These are phyloP conservation scores for Golubevia pallescens DNA, from an alignment of 1,284 basidiomycete species.

Conservation along the genomic window DNA sequence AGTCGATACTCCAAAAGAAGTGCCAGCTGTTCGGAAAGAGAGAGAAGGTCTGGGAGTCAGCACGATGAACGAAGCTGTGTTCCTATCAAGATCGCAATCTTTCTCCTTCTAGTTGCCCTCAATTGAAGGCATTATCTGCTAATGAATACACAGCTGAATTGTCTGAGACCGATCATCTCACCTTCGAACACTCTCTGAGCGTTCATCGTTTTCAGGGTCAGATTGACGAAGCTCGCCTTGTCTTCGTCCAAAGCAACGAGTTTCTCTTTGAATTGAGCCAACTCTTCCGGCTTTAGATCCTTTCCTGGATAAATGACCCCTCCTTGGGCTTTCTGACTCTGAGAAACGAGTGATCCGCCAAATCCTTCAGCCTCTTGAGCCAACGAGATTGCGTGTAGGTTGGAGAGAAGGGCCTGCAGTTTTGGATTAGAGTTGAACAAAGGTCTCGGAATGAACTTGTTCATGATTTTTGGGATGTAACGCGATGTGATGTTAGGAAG, in stretches of 20 bases:
- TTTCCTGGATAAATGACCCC: not conserved
- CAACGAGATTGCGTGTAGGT: not conserved
- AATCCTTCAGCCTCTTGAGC: not conserved
- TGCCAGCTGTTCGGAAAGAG: no score
- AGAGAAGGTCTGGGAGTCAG: no score
- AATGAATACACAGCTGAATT: no score
- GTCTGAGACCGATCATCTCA: not conserved
- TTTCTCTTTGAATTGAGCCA: not conserved
- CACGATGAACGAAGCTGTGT: no score
- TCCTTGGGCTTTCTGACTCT: not conserved
- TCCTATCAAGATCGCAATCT: no score
- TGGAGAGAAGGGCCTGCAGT: not conserved
- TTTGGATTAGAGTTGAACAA: not conserved
- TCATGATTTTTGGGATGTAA: not conserved
- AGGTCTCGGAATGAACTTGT: not conserved
- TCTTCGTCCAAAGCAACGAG: not conserved
- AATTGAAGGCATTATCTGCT: no score
- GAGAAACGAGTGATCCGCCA: not conserved
- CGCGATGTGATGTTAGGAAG: no score
- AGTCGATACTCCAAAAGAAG: no score
- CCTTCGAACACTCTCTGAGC: not conserved
- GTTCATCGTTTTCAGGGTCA: not conserved
- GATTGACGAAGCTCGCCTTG: not conserved
- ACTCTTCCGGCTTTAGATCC: not conserved
- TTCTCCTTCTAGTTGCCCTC: no score